These are phyloP conservation scores for Cladobotryum mycophilum DNA, from an alignment of 2,329 filamentous ascomycete genomes.

Conservation along the genomic window DNA sequence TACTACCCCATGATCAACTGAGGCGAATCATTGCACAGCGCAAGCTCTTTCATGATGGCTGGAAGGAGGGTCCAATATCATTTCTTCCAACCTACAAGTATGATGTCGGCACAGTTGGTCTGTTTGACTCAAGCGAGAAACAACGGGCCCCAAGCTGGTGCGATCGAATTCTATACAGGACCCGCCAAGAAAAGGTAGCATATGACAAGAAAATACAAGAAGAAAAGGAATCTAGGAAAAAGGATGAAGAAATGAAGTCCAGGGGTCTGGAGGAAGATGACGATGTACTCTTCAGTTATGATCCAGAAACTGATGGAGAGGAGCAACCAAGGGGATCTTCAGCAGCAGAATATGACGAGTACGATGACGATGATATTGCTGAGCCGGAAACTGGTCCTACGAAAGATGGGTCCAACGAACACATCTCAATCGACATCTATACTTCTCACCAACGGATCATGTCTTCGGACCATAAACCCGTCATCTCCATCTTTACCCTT, in stretches of 20 bases:
- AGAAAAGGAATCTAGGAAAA: slow-evolving; percentile 59
- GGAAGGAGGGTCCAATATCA: slow-evolving; percentile 79
- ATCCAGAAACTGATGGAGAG: slow-evolving; percentile 68
- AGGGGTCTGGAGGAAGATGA: slow-evolving; percentile 73
- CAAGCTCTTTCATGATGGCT: slow-evolving; percentile 86
- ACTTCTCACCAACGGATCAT: slow-evolving; percentile 81
- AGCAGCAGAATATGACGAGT: slow-evolving; percentile 54
- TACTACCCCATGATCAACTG: slow-evolving; percentile 87
- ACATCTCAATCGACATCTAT: slow-evolving; percentile 60
- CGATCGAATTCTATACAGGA: slow-evolving; percentile 84
- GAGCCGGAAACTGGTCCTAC: slow-evolving; percentile 46
- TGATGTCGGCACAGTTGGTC: slow-evolving; percentile 83
- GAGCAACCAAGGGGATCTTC: slow-evolving; percentile 27
- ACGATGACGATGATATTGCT: slow-evolving; percentile 42
- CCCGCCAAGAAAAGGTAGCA: slow-evolving; percentile 59
- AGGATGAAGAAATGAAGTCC: slow-evolving; percentile 79
- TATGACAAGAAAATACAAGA: slow-evolving; percentile 60
- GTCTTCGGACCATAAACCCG: slow-evolving; percentile 92
- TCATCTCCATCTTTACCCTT: slow-evolving; percentile 75
- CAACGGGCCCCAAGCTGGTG: slow-evolving; percentile 92
- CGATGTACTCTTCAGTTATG: slow-evolving; percentile 85
- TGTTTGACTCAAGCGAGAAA: slow-evolving; percentile 96
- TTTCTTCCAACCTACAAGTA: slow-evolving; percentile 98
- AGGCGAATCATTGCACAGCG: slow-evolving; percentile 62
- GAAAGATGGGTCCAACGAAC: slow-evolving; percentile 51